A percentile compares a stretch with the other conserved stretches of the same genome.
These are phyloP conservation scores for Penicillium waksmanii DNA, from an alignment of 495 filamentous ascomycete genomes.

Conservation along the genomic window DNA sequence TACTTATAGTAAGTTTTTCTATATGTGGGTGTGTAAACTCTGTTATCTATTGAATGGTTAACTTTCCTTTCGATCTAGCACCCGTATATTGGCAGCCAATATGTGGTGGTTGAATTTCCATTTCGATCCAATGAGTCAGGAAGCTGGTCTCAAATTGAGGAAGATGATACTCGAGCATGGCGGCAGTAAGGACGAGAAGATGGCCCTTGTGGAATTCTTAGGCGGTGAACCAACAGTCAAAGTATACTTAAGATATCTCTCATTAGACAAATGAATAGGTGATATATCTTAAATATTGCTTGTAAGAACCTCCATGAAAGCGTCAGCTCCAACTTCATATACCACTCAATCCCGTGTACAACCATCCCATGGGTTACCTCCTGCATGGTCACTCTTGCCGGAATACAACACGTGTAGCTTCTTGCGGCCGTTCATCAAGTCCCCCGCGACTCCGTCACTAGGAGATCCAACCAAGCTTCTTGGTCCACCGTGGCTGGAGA, in stretches of 20 bases:
- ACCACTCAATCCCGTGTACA: no score
- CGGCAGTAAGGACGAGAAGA: constrained; percentile 2
- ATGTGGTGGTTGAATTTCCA: constrained; percentile 8
- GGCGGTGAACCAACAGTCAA: constrained; percentile 4
- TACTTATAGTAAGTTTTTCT: constrained; percentile 14
- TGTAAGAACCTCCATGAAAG: neutral
- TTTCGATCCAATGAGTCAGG: constrained; percentile 8
- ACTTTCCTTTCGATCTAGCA: constrained; percentile 5
- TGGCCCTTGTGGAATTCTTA: neutral
- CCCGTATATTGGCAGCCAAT: constrained; percentile 9
- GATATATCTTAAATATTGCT: neutral
- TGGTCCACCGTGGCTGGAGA: no score
- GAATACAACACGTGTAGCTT: no score
- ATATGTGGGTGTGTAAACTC: neutral
- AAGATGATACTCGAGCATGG: constrained; percentile 12
- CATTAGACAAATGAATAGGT: neutral
- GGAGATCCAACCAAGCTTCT: no score
- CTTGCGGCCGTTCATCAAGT: no score
- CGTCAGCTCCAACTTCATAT: neutral
- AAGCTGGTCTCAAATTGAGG: constrained; percentile 10
- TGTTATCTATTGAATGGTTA: neutral
- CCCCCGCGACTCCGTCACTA: no score
- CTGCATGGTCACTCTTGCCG: no score
- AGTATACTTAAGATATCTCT: constrained; percentile 6
- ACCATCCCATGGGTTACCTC: no score